These are phyloP conservation scores for Mycosphaerella sp. DNA, from an alignment of 2,329 filamentous ascomycete genomes.

Conservation along the genomic window DNA sequence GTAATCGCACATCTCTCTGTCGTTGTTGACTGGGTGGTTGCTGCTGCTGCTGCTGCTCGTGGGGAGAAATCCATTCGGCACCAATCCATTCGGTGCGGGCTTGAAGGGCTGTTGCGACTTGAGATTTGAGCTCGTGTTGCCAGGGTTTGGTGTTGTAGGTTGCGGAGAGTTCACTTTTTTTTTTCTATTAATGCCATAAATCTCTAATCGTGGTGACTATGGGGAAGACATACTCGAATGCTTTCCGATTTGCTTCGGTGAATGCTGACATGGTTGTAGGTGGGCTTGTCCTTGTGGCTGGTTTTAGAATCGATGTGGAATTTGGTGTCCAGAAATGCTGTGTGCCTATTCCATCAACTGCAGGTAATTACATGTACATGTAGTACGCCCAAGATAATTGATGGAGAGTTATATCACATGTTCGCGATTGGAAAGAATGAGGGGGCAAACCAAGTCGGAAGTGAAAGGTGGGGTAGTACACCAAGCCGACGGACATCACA, in stretches of 20 bases:
- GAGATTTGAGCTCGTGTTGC: slow-evolving; percentile 28
- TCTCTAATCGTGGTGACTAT: neutral
- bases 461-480: neutral
- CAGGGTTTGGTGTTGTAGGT: slow-evolving; percentile 31
- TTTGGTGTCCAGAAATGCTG: too few relatives aligned
- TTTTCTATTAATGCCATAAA: neutral
- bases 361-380: too few relatives aligned
- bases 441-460: too few relatives aligned
- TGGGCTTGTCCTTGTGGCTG: neutral
- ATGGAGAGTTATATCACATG: too few relatives aligned
- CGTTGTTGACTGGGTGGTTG: neutral
- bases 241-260: slow-evolving; percentile 32
- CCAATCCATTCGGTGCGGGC: slow-evolving; percentile 28
- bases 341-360: too few relatives aligned
- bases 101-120: slow-evolving; percentile 28
- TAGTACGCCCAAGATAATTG: too few relatives aligned
- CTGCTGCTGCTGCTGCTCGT: too few relatives aligned
- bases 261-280: slow-evolving; percentile 27
- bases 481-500: too few relatives aligned
- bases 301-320: neutral
- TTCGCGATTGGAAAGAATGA: too few relatives aligned
- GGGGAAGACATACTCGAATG: slow-evolving; percentile 27
- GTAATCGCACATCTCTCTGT: slow-evolving; percentile 21
- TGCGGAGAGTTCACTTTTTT: slow-evolving; percentile 27
- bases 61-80: slow-evolving; percentile 21